Evolutionary conservation across 305 asterid species (phyloP).

Genomic region (Fraxinus nigra): DNA sequence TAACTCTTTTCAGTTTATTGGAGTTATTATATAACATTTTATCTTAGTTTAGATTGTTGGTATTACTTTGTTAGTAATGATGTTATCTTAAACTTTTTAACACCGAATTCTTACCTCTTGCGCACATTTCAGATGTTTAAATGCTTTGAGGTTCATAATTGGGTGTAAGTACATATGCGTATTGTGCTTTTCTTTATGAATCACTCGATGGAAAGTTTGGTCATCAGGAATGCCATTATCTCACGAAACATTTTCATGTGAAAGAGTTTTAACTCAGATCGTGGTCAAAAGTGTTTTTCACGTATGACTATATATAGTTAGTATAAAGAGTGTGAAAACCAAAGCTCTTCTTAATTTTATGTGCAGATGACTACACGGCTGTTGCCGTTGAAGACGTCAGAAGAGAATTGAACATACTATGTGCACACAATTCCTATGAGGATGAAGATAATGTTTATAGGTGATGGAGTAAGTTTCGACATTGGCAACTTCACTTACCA

Average conservation of each 20-base stretch:
- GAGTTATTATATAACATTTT: neutral
- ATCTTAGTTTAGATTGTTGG: neutral
- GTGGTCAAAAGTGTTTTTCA: neutral
- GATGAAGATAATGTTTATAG: conserved; percentile 72
- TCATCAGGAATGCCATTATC: neutral
- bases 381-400: conserved; percentile 87
- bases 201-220: neutral
- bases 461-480: conserved; percentile 81
- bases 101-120: neutral
- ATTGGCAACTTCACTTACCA: neutral
- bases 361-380: conserved; percentile 69
- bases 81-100: neutral
- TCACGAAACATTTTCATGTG: neutral
- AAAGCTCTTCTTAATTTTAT: conserved; percentile 2
- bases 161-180: neutral
- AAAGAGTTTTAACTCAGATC: neutral
- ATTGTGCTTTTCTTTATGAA: conserved; percentile 7
- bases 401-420: conserved; percentile 80
- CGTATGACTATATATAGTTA: neutral
- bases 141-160: neutral
- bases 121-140: neutral
- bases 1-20: neutral
- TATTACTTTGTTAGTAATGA: neutral
- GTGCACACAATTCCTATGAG: conserved; percentile 79
- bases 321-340: neutral